These are phyloP conservation scores for Blepharisma stoltei DNA, from an alignment of 73 alveolate genomes.

Conservation along the genomic window DNA sequence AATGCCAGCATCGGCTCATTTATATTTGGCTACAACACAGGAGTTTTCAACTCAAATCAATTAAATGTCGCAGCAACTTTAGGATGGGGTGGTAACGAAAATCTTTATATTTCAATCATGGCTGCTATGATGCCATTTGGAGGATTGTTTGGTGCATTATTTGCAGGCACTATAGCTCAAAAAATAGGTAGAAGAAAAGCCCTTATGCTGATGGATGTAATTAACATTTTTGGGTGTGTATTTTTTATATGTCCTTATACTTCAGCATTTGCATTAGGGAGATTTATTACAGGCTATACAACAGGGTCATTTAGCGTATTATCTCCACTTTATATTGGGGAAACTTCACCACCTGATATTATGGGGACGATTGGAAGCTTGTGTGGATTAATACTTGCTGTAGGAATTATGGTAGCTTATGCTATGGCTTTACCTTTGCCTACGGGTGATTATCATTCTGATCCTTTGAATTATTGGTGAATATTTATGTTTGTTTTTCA, in stretches of 20 bases:
- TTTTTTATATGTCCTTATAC: not conserved
- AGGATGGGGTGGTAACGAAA: constrained; percentile 15
- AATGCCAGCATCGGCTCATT: not conserved
- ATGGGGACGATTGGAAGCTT: not conserved
- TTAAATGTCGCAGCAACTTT: not conserved
- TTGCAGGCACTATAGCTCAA: constrained; percentile 6
- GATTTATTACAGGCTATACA: not conserved
- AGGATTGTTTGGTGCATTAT: not conserved
- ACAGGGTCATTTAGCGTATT: not conserved
- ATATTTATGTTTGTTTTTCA: not conserved
- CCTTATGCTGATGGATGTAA: not conserved
- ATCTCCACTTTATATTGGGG: not conserved
- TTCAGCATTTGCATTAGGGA: not conserved
- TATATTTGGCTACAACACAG: not conserved
- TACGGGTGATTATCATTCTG: not conserved
- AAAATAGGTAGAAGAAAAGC: not conserved
- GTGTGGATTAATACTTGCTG: not conserved
- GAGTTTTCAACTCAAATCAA: constrained; percentile 21
- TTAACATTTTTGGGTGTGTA: not conserved
- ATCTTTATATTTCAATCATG: not conserved
- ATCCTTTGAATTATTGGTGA: not conserved
- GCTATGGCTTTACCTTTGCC: not conserved
- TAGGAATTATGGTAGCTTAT: not conserved
- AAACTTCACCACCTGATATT: not conserved
- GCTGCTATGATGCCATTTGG: constrained; percentile 3